Conservation (phyloP, 2,329 filamentous ascomycete species). For the Talaromyces sp. region DNA sequence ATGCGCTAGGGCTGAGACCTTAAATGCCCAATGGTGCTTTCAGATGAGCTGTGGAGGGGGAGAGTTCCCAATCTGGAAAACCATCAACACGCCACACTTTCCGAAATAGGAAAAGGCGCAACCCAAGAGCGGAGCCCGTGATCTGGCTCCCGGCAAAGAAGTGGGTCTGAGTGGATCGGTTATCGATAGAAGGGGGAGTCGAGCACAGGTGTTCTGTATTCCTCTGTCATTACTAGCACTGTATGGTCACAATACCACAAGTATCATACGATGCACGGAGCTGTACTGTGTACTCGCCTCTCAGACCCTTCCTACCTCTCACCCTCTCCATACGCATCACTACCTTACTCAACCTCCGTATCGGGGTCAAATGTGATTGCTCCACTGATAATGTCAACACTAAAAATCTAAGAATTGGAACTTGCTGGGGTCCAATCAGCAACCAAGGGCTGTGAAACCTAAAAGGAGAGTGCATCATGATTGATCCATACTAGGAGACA, state of each 20-base stretch:
- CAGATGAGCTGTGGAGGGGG: neutral
- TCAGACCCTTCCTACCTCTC: neutral
- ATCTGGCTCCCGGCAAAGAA: neutral
- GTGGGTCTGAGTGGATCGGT: neutral
- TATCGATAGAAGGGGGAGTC: too few species aligned
- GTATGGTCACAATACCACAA: neutral
- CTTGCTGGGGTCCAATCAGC: neutral
- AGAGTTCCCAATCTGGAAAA: neutral
- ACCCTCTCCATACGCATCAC: neutral
- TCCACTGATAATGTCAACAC: neutral
- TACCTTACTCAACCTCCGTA: neutral
- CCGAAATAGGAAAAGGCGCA: neutral
- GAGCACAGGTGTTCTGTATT: neutral
- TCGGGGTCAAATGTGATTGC: conserved; percentile 5
- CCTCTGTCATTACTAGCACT: neutral
- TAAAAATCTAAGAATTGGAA: neutral
- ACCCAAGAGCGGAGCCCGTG: neutral
- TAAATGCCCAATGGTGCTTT: neutral
- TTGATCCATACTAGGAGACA: neutral
- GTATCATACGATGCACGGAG: neutral
- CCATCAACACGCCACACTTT: neutral
- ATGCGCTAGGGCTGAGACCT: conserved; percentile 7
- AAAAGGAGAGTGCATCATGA: neutral
- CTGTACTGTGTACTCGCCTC: neutral
- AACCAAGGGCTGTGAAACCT: neutral